Conservation (phyloP, 768 basidiomycete species). For the Auricularia heimuer region DNA sequence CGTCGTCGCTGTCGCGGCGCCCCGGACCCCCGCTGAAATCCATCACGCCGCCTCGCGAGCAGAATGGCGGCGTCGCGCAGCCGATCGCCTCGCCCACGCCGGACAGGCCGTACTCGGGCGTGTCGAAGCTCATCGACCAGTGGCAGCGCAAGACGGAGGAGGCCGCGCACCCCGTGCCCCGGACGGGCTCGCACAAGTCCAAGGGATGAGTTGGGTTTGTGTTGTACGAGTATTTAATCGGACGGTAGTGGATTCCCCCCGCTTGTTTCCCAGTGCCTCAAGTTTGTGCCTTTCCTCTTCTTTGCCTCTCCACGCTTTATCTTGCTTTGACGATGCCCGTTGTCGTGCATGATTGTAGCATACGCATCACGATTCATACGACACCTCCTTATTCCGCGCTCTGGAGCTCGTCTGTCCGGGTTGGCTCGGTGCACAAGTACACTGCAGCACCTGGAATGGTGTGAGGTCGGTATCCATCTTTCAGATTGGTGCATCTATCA, state of each 20-base stretch:
- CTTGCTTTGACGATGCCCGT: not conserved
- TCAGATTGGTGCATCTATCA: too few species aligned
- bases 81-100: conserved; percentile 44
- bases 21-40: not conserved
- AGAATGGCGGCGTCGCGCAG: not conserved
- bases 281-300: not conserved
- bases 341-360: not conserved
- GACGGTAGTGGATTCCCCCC: not conserved
- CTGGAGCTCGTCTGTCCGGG: too few species aligned
- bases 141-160: conserved; percentile 79
- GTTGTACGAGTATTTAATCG: not conserved
- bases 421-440: too few species aligned
- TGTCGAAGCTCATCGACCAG: conserved; percentile 75
- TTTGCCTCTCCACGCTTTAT: not conserved
- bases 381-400: not conserved
- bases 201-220: not conserved
- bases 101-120: conserved; percentile 72
- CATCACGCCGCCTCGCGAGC: not conserved
- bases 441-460: too few species aligned
- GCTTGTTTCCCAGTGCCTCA: not conserved
- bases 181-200: conserved; percentile 1
- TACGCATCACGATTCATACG: not conserved
- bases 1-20: not conserved
- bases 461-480: too few species aligned
- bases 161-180: conserved; percentile 24